Conservation (phyloP, 2,329 filamentous ascomycete genomes). For the Colletotrichum musae region DNA sequence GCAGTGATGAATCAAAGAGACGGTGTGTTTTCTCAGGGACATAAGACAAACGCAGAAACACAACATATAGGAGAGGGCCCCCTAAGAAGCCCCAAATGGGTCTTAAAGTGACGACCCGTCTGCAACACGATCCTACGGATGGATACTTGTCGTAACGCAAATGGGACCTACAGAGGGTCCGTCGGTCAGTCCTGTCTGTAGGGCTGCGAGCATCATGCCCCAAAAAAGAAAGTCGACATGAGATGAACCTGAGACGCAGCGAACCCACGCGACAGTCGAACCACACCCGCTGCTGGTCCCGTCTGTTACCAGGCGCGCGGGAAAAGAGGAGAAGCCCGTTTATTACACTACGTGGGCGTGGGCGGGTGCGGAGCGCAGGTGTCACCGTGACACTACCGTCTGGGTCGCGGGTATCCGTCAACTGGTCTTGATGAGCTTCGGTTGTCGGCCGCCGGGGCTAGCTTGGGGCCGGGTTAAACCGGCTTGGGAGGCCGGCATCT, state of each 20-base stretch:
- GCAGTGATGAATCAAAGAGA: too few species aligned
- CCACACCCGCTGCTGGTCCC: slow-evolving; percentile 8
- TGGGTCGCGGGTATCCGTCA: not conserved
- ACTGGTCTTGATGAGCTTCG: not conserved
- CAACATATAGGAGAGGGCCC: not conserved
- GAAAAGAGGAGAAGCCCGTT: not conserved
- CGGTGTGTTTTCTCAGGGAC: too few species aligned
- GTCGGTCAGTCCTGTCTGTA: not conserved
- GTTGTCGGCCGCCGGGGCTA: not conserved
- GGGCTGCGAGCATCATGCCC: not conserved
- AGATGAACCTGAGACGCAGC: not conserved
- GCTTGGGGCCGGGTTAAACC: slow-evolving; percentile 20
- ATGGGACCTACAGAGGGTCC: slow-evolving; percentile 7
- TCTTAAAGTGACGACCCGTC: too few species aligned
- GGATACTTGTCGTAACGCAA: not conserved
- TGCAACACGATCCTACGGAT: not conserved
- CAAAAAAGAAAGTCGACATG: not conserved
- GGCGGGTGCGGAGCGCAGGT: slow-evolving; percentile 15
- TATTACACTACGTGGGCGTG: not conserved
- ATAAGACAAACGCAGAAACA: too few species aligned
- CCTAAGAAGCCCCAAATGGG: too few species aligned
- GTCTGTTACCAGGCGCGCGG: slow-evolving; percentile 16
- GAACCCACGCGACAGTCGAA: not conserved
- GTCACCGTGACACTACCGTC: slow-evolving; percentile 5
- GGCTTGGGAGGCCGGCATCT: not conserved